Percentiles rank a stretch among this genome's conserved stretches.
Evolutionary conservation across 148 eudicot genomes (phyloP).

Genomic region (Rhododendron griersonianum): DNA sequence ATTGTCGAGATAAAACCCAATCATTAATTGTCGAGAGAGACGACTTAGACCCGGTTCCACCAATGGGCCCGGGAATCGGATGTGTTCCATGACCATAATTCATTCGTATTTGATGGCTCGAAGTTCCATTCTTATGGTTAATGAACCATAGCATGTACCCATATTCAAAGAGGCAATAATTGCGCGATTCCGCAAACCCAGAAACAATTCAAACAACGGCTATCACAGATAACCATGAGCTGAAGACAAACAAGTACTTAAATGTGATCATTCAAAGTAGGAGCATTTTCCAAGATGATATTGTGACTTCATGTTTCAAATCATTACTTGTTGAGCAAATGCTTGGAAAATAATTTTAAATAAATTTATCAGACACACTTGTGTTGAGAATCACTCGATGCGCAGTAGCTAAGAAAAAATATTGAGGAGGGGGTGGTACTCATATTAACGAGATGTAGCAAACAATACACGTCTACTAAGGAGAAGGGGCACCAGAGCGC

Average conservation of each 20-base stretch:
- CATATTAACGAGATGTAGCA: too few species aligned
- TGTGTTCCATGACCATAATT: too few species aligned
- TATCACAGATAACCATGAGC: background rate
- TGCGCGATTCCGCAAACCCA: background rate
- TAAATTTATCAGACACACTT: too few species aligned
- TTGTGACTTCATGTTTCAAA: background rate
- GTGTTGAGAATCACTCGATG: too few species aligned
- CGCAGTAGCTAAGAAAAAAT: too few species aligned
- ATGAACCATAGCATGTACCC: background rate
- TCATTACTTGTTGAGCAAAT: background rate
- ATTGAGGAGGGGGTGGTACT: too few species aligned
- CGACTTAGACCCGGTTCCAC: too few species aligned
- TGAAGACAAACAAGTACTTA: background rate
- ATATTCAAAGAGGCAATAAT: background rate
- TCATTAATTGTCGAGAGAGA: too few species aligned
- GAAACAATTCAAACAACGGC: background rate
- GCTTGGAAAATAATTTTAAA: background rate
- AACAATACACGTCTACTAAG: too few species aligned
- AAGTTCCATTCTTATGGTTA: background rate
- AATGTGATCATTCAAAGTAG: conserved; percentile 5
- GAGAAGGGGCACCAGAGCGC: too few species aligned
- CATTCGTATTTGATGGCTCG: background rate
- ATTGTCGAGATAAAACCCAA: too few species aligned
- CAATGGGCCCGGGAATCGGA: too few species aligned
- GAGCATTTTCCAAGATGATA: background rate